Evolutionary conservation across 2,329 filamentous ascomycete genomes (phyloP).

Genomic region (Fusarium longipes): DNA sequence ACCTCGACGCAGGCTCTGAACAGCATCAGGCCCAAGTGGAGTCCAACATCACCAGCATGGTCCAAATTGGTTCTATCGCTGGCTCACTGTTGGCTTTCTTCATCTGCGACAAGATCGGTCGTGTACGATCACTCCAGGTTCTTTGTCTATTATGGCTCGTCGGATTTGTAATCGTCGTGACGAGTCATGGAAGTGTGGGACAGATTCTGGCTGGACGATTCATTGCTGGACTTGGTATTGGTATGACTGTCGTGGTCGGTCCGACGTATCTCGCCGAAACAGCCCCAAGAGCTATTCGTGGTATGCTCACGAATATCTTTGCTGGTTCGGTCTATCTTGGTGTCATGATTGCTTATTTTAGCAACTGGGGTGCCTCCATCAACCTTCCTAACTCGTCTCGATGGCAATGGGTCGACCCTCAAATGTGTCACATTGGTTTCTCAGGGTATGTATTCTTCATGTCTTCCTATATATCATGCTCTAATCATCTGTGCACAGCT

Average conservation of each 20-base stretch:
- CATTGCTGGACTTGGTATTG: constrained; percentile 18
- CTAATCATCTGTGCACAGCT: neutral
- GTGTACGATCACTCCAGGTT: constrained; percentile 15
- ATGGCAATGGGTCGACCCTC: constrained; percentile 19
- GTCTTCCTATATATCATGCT: fast-evolving
- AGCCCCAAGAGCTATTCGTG: constrained; percentile 70
- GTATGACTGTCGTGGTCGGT: constrained; percentile 48
- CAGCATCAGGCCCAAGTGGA: constrained; percentile 69
- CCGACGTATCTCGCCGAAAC: constrained; percentile 70
- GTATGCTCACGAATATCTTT: constrained; percentile 68
- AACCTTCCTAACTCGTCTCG: constrained; percentile 52
- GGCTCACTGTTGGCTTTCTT: constrained; percentile 66
- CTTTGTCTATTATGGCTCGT: constrained; percentile 16
- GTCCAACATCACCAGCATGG: constrained; percentile 77
- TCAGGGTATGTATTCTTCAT: neutral
- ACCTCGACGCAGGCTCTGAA: constrained; percentile 59
- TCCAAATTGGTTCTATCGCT: constrained; percentile 74
- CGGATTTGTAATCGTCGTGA: constrained; percentile 13
- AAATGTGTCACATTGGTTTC: constrained; percentile 24
- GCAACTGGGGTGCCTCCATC: constrained; percentile 65
- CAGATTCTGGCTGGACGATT: constrained; percentile 18
- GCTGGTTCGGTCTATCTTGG: constrained; percentile 44
- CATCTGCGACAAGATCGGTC: constrained; percentile 20
- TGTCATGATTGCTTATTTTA: constrained; percentile 67
- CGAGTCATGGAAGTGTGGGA: constrained; percentile 15